Percentiles rank a stretch among this genome's conserved stretches.
Conservation (phyloP, 139 green algal species). For the Ettlia oleoabundans region DNA sequence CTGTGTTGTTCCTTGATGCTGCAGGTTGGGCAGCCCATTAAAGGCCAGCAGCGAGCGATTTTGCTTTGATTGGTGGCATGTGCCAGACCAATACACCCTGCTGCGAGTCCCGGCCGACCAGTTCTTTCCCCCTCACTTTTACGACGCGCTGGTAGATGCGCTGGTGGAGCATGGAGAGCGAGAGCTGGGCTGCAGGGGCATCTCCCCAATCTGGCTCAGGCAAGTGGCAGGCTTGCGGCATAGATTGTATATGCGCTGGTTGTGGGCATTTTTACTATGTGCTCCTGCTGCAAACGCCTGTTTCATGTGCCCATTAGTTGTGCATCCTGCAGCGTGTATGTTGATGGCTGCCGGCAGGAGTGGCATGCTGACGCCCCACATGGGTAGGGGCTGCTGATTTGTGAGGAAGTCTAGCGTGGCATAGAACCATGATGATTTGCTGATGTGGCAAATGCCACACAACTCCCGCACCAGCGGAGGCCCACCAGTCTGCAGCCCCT, state of each 20-base stretch:
- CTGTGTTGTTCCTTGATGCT: neutral
- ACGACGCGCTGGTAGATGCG: conserved; percentile 66
- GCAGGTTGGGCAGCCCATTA: conserved; percentile 55
- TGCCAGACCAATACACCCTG: conserved; percentile 80
- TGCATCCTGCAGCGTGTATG: too few relatives aligned
- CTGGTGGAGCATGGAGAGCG: conserved; percentile 73
- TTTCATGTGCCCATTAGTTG: too few relatives aligned
- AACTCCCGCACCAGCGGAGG: neutral
- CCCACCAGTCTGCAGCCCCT: conserved; percentile 71
- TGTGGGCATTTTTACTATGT: too few relatives aligned
- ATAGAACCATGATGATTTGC: too few relatives aligned
- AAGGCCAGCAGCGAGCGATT: conserved; percentile 65
- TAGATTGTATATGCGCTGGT: too few relatives aligned
- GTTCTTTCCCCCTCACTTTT: conserved; percentile 65
- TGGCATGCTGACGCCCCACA: conserved; percentile 18
- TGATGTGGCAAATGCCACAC: neutral
- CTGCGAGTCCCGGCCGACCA: conserved; percentile 63
- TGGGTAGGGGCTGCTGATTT: neutral
- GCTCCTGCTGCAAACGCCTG: too few relatives aligned
- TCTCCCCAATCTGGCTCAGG: conserved; percentile 89
- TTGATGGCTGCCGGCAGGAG: conserved; percentile 60
- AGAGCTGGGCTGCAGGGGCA: conserved; percentile 75
- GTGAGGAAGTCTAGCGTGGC: too few relatives aligned
- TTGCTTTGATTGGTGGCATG: conserved; percentile 76
- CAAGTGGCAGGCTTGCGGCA: too few relatives aligned